These are phyloP conservation scores for Citrus mangshanensis DNA, from an alignment of 345 rosid species.

Conservation along the genomic window DNA sequence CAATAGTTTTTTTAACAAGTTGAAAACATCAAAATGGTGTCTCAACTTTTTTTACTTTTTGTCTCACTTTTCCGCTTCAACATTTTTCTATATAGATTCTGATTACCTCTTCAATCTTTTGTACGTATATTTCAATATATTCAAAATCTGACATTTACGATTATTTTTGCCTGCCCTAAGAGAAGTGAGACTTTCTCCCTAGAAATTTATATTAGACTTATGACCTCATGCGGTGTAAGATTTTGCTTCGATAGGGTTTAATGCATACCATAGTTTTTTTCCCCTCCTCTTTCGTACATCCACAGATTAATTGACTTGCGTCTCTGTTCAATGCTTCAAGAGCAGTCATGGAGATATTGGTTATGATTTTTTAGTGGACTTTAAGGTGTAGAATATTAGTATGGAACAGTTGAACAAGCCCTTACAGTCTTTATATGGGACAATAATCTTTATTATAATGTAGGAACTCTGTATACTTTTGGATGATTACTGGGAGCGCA, in stretches of 20 bases:
- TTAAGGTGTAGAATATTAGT: background rate
- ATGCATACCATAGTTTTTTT: background rate
- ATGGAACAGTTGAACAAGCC: background rate
- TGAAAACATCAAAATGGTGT: background rate
- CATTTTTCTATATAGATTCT: background rate
- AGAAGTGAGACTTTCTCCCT: background rate
- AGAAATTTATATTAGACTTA: background rate
- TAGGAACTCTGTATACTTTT: slow-evolving; percentile 90
- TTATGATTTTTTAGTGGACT: background rate
- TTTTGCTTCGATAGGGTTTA: background rate
- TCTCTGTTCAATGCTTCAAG: background rate
- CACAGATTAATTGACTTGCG: background rate
- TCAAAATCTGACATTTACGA: background rate
- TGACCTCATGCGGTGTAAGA: background rate
- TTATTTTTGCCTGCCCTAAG: background rate
- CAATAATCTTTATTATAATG: background rate
- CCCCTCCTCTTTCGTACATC: background rate
- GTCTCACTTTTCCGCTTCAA: background rate
- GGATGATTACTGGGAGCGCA: slow-evolving; percentile 97
- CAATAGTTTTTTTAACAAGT: background rate
- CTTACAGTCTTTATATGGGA: background rate
- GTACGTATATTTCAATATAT: background rate
- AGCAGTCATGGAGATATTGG: background rate
- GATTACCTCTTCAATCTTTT: background rate
- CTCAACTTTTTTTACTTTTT: background rate